Base-by-base conservation (phyloP, 2,329 filamentous ascomycete genomes). In the Rutstroemia sp. region DNA sequence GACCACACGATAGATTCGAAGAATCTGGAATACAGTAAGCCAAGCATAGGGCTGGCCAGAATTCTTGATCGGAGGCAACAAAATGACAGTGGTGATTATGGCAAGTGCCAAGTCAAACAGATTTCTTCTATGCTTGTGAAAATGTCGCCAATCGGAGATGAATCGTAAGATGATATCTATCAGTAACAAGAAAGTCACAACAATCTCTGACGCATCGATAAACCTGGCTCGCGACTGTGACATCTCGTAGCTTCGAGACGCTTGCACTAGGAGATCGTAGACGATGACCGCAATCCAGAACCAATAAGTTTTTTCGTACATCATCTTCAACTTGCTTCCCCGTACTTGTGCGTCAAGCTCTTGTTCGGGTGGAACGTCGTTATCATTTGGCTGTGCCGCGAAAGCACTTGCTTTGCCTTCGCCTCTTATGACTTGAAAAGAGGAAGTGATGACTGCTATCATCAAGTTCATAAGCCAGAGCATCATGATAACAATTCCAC, bases 371-470 rank as follows among this genome's bases (percentile, higher is more conserved):
- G 63, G 58, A 46, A 65, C 58, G 19, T 59, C 61, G 52, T 79
- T 80, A 41, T 89, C 81, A 57, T 79, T 80, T 42, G 89, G 80
- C 57, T 90, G 82, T 12, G 84, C 83, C 4, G 91, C 92, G 71
- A 99, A 99, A 3, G 95, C 94, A 74, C 92, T 96, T 34, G 87
- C 85, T 71, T 88, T 92, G 73, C 90, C 95, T 70, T 99, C 94
- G 74, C 99, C 95, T 61, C 94, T 84, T 65, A 99, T 99, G 62
- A 99, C 89, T 70, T 99, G 94, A 68, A 99, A 99, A 1, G 92
- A 96, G 5, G 94, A 96, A 0, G 94, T 99, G 69, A 99, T 99
- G 66, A 99, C 94, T 3, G 94, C 94, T 67, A 99, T 95, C 48
- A 88, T 72, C 73, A 99, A 81, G 71, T 96, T 97, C 61, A 95